Evolutionary conservation across 441 rosid genomes (phyloP), one percentile per base, ranked within the genome.

Genomic region (Erysimum cheiri): DNA sequence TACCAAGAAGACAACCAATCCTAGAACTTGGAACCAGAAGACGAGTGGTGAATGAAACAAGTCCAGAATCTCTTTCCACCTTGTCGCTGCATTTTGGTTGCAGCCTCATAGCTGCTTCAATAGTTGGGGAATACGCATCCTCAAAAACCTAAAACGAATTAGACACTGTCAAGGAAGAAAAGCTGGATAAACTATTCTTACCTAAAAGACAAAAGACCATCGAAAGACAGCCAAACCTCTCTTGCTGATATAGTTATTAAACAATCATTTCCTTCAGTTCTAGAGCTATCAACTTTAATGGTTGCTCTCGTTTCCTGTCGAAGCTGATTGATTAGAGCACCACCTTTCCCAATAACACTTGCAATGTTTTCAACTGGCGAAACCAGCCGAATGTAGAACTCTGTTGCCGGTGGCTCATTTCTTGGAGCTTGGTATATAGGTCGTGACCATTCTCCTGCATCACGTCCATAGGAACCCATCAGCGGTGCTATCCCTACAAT

Each of bases 1-100:
- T 92, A 62, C 99, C 99, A 74, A 95, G 88, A 59, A 95, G 88
- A 80, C 99, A 95, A 62, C 98, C 98, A 83, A 95, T 95, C 69
- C 91, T 83, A 12, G 97, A 89, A 70, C 94, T 83, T 41, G 99
- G 96, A 65, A 95, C 98, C 63, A 95, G 96, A 48, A 95, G 80
- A 43, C 99, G 98, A 37, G 96, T 91, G 4, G 95, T 91, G 80
- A 80, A 89, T 72, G 88, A 88, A 75, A 85, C 80, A 48, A 78
- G 82, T 67, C 99, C 98, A 2, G 98, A 95, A 80, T 95, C 98
- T 80, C 97, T 88, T 82, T 92, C 99, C 48, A 81, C 72, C 84
- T 82, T 92, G 53, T 92, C 99, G 67, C 97, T 92, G 74, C 99
- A 95, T 61, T 96, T 85, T 22, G 98, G 92, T 74, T 89, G 99